A percentile compares a stretch with the other conserved stretches of the same genome.
phyloP scores from a whole-genome alignment of 768 basidiomycete genomes.

The Grammothele lineata region DNA sequence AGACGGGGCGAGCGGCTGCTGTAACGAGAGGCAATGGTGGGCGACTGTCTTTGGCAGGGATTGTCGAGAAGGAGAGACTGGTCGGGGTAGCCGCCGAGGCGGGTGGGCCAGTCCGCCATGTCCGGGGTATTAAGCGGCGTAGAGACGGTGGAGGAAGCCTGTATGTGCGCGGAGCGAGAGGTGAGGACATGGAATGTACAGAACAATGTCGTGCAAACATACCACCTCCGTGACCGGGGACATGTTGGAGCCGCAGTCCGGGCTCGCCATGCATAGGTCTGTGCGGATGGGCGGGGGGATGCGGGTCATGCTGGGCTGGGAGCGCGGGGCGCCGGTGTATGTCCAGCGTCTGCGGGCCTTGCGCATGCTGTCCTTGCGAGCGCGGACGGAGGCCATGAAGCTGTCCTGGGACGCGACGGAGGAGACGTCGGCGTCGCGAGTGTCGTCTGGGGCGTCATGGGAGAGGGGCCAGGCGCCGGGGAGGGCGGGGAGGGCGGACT shows the following conservation, averaged over 20 bases:
- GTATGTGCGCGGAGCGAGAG: not conserved
- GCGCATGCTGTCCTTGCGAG: constrained; percentile 4
- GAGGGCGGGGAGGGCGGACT: constrained; percentile 30
- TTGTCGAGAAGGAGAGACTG: not conserved
- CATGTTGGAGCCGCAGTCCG: constrained; percentile 6
- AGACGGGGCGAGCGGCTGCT: not conserved
- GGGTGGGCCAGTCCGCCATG: constrained; percentile 3
- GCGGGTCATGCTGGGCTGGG: constrained; percentile 25
- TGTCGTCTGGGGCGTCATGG: constrained; percentile 20
- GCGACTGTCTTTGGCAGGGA: not conserved
- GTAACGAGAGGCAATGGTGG: not conserved
- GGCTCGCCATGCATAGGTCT: constrained; percentile 1
- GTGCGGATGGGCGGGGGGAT: not conserved
- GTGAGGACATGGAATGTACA: too few species aligned
- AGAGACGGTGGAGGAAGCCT: constrained; percentile 10
- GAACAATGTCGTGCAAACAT: not conserved
- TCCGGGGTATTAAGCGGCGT: constrained; percentile 13
- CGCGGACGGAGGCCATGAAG: constrained; percentile 4
- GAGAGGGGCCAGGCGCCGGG: constrained; percentile 45
- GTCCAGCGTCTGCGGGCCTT: constrained; percentile 11
- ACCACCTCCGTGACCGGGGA: constrained; percentile 6
- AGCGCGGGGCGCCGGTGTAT: constrained; percentile 19
- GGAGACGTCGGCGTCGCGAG: constrained; percentile 14
- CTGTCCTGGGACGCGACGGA: constrained; percentile 19
- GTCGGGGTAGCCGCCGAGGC: not conserved